Conservation (phyloP, 1,284 basidiomycete species). For the Austroboletus olivaceoglutinosus region DNA sequence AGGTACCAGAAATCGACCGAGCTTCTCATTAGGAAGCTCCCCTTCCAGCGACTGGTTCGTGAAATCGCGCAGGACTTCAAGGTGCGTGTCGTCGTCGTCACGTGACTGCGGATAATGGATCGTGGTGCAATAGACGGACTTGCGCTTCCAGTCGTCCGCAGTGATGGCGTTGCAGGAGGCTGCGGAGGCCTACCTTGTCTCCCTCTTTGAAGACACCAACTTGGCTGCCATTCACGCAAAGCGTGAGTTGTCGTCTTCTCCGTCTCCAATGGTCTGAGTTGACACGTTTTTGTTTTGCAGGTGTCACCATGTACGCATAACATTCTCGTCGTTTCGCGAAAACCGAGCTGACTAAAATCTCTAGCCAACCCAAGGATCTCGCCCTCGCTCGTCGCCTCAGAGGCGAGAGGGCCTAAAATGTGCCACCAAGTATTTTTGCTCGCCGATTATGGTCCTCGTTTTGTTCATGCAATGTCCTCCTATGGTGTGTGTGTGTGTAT, state of each 20-base stretch:
- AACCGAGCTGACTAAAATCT: constrained; percentile 10
- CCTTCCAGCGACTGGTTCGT: constrained; percentile 94
- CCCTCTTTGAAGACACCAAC: constrained; percentile 91
- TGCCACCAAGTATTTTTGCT: background rate
- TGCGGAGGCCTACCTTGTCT: constrained; percentile 95
- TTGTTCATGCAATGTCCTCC: constrained; percentile 13
- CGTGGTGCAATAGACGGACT: constrained; percentile 61
- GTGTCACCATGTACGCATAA: constrained; percentile 69
- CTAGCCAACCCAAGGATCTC: constrained; percentile 81
- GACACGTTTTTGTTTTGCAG: constrained; percentile 16
- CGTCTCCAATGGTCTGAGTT: constrained; percentile 1
- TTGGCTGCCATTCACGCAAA: constrained; percentile 93
- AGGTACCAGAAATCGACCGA: constrained; percentile 97
- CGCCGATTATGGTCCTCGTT: constrained; percentile 5
- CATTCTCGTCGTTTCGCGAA: background rate
- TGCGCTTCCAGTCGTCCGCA: constrained; percentile 97
- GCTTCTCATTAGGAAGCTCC: constrained; percentile 93
- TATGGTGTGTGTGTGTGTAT: constrained; percentile 16
- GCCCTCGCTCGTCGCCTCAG: constrained; percentile 86
- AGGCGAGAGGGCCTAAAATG: constrained; percentile 77
- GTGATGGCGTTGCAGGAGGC: constrained; percentile 96
- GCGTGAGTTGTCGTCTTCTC: constrained; percentile 43
- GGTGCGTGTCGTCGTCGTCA: constrained; percentile 44
- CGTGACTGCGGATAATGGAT: constrained; percentile 3
- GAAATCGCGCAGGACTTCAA: constrained; percentile 98